These are phyloP conservation scores for Lachancea cidri DNA, from an alignment of 805 yeast species.

Conservation along the genomic window DNA sequence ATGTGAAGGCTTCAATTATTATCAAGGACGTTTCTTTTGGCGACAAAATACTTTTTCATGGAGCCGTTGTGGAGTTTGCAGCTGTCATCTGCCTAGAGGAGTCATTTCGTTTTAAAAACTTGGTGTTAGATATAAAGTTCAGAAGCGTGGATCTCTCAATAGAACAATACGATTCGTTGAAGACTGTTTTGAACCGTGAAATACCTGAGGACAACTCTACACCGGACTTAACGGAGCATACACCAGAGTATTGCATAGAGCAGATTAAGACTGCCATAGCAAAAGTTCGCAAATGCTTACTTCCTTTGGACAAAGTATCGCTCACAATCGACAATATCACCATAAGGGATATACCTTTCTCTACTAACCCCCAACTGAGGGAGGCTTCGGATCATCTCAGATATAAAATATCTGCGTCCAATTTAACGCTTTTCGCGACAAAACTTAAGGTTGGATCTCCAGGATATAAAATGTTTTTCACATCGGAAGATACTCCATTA, in stretches of 20 bases:
- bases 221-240: not conserved
- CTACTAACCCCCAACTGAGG: constrained; percentile 17
- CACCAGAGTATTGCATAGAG: constrained; percentile 4
- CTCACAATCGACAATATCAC: constrained; percentile 21
- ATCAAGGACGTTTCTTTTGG: constrained; percentile 3
- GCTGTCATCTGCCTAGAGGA: constrained; percentile 3
- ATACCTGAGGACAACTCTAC: not conserved
- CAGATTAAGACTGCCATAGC: constrained; percentile 3
- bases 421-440: constrained; percentile 23
- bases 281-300: constrained; percentile 7
- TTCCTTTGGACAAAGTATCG: constrained; percentile 17
- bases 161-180: not conserved
- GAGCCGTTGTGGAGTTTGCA: constrained; percentile 2
- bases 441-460: constrained; percentile 35
- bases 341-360: constrained; percentile 20
- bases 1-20: constrained; percentile 1
- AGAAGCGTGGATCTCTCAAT: constrained; percentile 2
- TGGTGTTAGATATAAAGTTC: constrained; percentile 1
- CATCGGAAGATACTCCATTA: constrained; percentile 39
- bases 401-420: constrained; percentile 21
- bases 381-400: constrained; percentile 20
- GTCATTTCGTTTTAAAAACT: constrained; percentile 3
- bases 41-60: not conserved
- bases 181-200: not conserved
- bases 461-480: constrained; percentile 43